Base-by-base conservation (phyloP, 176 grass and related monocot species). In the Alopecurus myosuroides region DNA sequence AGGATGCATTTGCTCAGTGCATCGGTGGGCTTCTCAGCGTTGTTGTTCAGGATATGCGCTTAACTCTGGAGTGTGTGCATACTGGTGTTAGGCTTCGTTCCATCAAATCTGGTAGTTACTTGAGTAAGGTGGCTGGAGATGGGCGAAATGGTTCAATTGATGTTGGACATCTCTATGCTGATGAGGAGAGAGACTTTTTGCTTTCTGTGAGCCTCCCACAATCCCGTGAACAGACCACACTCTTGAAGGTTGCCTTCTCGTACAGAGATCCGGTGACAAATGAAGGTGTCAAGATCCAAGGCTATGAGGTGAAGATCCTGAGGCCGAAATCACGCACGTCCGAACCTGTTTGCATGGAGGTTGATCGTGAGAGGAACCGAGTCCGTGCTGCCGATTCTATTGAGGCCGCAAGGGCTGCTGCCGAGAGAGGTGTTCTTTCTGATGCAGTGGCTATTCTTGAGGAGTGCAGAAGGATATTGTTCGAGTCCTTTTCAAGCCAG, bases 1-100 rank as follows among this genome's bases (percentile, higher is more conserved):
- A 99, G 78, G 97, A 99, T 89, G 97, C 97, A 70, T 99, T 99
- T 86, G 97, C 97, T 77, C 97, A 99, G 80, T 99, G 97, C 77
- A 99, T 99, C 72, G 93, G 97, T 62, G 93, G 97, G 75, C 97
- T 99, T 76, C 89, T 95, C 60, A 99, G 93, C 50, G 91, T 99
- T 74, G 93, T 96, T 48, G 91, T 94, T 77, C 94, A 99, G 84
- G 79, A 92, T 56, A 94, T 96, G 91, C 60, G 77, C 22, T 48
- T 99, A 75, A 67, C 30, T 66, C 74, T 95, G 83, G 88, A 95
- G 57, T 93, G 89, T 55, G 74, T 90, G 63, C 91, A 99, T 80
- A 39, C 84, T 67, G 63, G 78, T 70, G 91, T 98, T 57, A 87
- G 85, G 76, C 41, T 99, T 81, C 80, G 48, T 34, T 82, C 87